Evolutionary conservation across 2,329 filamentous ascomycete species (phyloP).

Genomic region (Rhexocercosporidium sp.): DNA sequence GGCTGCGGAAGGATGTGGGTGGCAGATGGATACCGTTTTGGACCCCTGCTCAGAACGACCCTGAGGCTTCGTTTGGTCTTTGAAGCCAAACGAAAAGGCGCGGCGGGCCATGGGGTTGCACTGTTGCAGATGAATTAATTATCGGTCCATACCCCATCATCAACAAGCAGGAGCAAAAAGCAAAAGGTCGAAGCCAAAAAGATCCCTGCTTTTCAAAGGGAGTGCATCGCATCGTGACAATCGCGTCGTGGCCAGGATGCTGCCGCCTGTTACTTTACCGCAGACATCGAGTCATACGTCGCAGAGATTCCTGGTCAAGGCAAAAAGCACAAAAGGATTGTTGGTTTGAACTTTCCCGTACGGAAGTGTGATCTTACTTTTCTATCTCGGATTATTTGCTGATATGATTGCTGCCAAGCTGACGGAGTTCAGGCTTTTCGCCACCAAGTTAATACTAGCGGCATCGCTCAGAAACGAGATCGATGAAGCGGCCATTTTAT

Average conservation of each 20-base stretch:
- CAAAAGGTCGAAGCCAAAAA: slow-evolving; percentile 7
- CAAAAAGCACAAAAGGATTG: slow-evolving; percentile 2
- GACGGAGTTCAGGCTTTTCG: background rate
- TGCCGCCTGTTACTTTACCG: slow-evolving; percentile 26
- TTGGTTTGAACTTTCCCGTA: background rate
- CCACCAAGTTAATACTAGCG: background rate
- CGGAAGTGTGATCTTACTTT: background rate
- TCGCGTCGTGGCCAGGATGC: slow-evolving; percentile 23
- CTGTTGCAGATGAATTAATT: too few relatives aligned
- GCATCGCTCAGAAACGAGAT: background rate
- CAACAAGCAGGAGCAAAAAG: slow-evolving; percentile 11
- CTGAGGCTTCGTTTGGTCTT: slow-evolving; percentile 30
- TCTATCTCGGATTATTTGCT: background rate
- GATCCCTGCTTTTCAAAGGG: slow-evolving; percentile 11
- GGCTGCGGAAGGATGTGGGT: slow-evolving; percentile 20
- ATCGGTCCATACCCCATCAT: slow-evolving; percentile 23
- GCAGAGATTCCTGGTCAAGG: slow-evolving; percentile 13
- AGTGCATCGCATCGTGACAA: slow-evolving; percentile 24
- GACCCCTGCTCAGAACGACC: slow-evolving; percentile 29
- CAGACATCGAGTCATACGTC: slow-evolving; percentile 31
- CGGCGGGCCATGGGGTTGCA: slow-evolving; percentile 30
- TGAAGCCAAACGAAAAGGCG: slow-evolving; percentile 22
- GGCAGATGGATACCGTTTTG: slow-evolving; percentile 36
- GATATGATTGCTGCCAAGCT: background rate
- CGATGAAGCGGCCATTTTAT: background rate